These are phyloP conservation scores for Penicillium samsonianum DNA, from an alignment of 495 filamentous ascomycete species.

Conservation along the genomic window DNA sequence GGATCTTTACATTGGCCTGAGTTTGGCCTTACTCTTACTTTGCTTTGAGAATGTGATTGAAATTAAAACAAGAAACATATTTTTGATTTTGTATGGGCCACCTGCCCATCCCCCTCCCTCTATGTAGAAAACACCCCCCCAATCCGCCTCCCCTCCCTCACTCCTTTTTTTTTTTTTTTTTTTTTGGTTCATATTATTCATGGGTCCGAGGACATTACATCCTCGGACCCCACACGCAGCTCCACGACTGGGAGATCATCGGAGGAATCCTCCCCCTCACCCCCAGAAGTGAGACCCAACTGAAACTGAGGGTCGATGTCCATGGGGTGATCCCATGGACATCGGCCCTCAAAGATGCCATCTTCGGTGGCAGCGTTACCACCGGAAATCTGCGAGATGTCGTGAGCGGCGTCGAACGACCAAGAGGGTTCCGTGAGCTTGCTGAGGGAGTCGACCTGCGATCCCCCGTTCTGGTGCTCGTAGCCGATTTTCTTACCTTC, in stretches of 20 bases:
- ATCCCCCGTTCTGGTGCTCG: conserved; percentile 19
- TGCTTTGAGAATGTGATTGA: background rate
- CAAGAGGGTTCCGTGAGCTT: conserved; percentile 33
- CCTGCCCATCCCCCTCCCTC: background rate
- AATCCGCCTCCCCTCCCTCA: background rate
- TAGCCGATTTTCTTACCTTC: conserved; percentile 39
- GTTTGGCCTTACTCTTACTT: background rate
- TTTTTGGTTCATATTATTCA: conserved; percentile 10
- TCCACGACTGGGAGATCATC: conserved; percentile 51
- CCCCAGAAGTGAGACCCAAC: conserved; percentile 1
- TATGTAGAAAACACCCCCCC: background rate
- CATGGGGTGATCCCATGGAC: conserved; percentile 37
- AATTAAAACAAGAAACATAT: background rate
- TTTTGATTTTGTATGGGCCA: background rate
- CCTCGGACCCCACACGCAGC: conserved; percentile 44
- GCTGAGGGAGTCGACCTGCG: conserved; percentile 25
- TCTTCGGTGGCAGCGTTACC: conserved; percentile 32
- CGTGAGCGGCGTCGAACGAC: conserved; percentile 42
- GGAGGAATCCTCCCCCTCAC: conserved; percentile 35
- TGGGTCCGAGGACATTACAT: conserved; percentile 32
- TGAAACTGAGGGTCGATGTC: conserved; percentile 33
- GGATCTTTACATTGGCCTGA: background rate
- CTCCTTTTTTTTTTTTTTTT: background rate
- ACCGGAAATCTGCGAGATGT: conserved; percentile 36
- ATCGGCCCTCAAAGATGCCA: conserved; percentile 35